Base-by-base conservation (phyloP, 2,329 filamentous ascomycete genomes). In the Sodiomyces alkalinus region DNA sequence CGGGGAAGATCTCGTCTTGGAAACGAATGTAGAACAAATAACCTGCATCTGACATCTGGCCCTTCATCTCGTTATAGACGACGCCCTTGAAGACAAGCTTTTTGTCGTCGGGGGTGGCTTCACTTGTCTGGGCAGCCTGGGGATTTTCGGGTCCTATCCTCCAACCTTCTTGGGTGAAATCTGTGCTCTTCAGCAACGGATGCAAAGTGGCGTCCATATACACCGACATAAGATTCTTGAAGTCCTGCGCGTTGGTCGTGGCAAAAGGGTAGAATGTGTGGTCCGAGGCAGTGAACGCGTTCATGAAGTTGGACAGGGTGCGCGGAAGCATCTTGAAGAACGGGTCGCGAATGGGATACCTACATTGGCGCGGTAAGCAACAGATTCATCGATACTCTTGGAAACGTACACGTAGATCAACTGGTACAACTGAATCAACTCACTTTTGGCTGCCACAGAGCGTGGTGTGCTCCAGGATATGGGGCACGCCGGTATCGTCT, bases 281-380 rank as follows among this genome's bases (percentile, higher is more conserved):
- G 46, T 96, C 87, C 14, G 85, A 80, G 16, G 86, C 85, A 22
- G 90, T 98, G 49, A 96, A 93, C 35, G 90, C 90, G 52, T 98
- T 98, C 90, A 98, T 98, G 49, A 94, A 98, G 55, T 96, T 98
- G 39, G 90, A 94, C n/a, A 98, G 67, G 5, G 90, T 94, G 42
- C 90, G 75, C 14, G 90, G 90, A 16, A 98, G 69, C 90, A 98
- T 98, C 68, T 96, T 98, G 65, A 98, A 98, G 64, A 98, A 98
- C 0, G 90, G 90, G 47, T 98, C 90, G 36, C 90, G 82, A 33
- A 98, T 87, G n/a, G 90, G 90, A 49, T 86, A 92, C 52, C 81
- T 87, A 33, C 12, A 9, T 4, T 7, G 6, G 12, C 12, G 11
- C 18, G 16, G 26, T 18, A 15, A 19, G 18, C 12, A 9, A 7